phyloP scores from a whole-genome alignment of 371 early-diverging fungal genomes.

The Apophysomyces ossiformis region DNA sequence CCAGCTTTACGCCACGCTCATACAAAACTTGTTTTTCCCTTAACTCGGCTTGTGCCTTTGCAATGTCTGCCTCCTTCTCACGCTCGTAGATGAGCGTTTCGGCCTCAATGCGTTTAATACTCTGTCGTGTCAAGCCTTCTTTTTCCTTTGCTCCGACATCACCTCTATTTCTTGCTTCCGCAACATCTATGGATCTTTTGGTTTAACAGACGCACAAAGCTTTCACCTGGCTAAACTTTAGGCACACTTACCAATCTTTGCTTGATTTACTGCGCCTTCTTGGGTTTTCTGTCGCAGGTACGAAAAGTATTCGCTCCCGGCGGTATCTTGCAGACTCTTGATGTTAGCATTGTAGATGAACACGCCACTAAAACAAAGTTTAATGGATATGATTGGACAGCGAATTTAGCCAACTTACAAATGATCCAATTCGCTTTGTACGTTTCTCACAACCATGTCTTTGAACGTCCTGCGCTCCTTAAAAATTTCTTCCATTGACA shows the following conservation, averaged over 20 bases:
- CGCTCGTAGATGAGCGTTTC: slow-evolving; percentile 47
- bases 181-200: slow-evolving; percentile 40
- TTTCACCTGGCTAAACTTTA: slow-evolving; percentile 15
- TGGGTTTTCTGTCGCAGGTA: slow-evolving; percentile 48
- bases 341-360: slow-evolving; percentile 60
- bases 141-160: slow-evolving; percentile 55
- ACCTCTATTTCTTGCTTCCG: slow-evolving; percentile 48
- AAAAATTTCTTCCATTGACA: slow-evolving; percentile 63
- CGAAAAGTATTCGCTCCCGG: slow-evolving; percentile 55
- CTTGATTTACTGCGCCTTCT: slow-evolving; percentile 61
- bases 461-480: slow-evolving; percentile 37
- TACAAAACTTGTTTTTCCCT: slow-evolving; percentile 34
- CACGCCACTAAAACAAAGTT: slow-evolving; percentile 29
- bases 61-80: slow-evolving; percentile 37
- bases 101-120: slow-evolving; percentile 40
- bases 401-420: slow-evolving; percentile 26
- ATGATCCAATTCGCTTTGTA: slow-evolving; percentile 57
- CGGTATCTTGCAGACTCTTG: slow-evolving; percentile 50
- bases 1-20: slow-evolving; percentile 40
- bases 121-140: slow-evolving; percentile 40
- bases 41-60: slow-evolving; percentile 39
- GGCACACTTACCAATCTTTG: slow-evolving; percentile 52
- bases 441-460: slow-evolving; percentile 45
- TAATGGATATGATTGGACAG: background rate
- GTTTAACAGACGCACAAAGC: slow-evolving; percentile 21